These are phyloP conservation scores for Echinosophora koreensis DNA, from an alignment of 306 rosid genomes.

Conservation along the genomic window DNA sequence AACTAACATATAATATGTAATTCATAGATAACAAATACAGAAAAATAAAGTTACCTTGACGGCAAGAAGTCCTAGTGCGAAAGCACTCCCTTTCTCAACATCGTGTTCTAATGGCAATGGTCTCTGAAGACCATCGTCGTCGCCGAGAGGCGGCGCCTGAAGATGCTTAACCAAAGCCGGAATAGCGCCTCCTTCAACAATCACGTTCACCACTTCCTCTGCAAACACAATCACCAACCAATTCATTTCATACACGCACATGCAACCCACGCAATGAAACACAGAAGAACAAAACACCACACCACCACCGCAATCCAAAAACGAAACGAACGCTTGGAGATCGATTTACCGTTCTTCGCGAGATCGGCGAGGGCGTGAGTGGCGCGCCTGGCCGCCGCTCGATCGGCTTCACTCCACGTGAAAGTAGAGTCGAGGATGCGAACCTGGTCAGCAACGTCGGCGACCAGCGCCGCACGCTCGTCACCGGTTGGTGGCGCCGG, in stretches of 20 bases:
- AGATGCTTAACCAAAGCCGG: conserved; percentile 92
- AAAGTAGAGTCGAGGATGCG: conserved; percentile 71
- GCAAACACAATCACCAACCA: conserved; percentile 47
- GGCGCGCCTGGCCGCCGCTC: conserved; percentile 92
- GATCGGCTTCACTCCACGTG: conserved; percentile 87
- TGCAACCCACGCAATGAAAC: conserved; percentile 24
- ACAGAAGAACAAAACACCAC: conserved; percentile 9
- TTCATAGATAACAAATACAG: not conserved
- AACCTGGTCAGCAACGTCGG: conserved; percentile 72
- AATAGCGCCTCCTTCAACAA: conserved; percentile 94
- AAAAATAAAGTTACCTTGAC: conserved; percentile 73
- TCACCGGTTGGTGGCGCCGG: conserved; percentile 70
- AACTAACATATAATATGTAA: not conserved
- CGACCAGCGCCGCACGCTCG: conserved; percentile 67
- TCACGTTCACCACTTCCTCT: conserved; percentile 96
- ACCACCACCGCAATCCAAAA: conserved; percentile 41
- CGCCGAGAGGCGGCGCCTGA: conserved; percentile 72
- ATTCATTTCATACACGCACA: conserved; percentile 36
- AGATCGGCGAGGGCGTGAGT: conserved; percentile 98
- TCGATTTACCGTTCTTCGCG: conserved; percentile 82
- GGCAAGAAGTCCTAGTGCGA: conserved; percentile 96
- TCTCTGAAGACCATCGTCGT: conserved; percentile 59
- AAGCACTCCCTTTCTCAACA: conserved; percentile 98
- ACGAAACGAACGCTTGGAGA: conserved; percentile 44
- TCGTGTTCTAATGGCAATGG: conserved; percentile 92